Evolutionary conservation across 176 grass and related monocot genomes (phyloP), one percentile per base, ranked within the genome.

Genomic region (Dactylis glomerata): DNA sequence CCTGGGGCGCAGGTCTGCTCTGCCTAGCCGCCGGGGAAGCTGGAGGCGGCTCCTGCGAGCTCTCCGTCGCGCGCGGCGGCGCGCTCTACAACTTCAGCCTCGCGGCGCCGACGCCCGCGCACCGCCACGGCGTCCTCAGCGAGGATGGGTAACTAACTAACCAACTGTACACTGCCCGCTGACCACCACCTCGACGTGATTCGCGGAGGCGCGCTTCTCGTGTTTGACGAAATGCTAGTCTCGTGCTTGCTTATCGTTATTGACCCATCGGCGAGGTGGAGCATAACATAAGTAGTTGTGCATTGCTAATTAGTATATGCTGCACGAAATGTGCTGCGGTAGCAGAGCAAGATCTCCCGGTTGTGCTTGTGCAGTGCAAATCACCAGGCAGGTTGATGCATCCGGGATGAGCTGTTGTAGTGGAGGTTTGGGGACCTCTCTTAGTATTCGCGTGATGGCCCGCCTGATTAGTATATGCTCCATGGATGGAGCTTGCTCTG

Each of bases 81-180:
- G 76, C 67, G 63, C 62, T 96, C 54, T 98, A 92, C 80, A 91
- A 82, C 89, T 98, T 95, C 89, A 87, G 49, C 78, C 88, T 96
- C 84, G 81, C 93, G 16, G 82, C 89, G 76, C 93, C 86, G 55
- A 90, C 93, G 33, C 55, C 78, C 27, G 75, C 79, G 68, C 92
- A 92, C 75, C 92, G 79, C 61, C 95, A 98, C 84, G 95, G 92
- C 28, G 59, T 93, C 73, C 95, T 92, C 82, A 98, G 92, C 83
- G 91, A 98, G 86, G 95, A 98, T 58, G 91, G 93, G 96, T 95
- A 90, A 55, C 58, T 69, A 14, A 31, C 52, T 46, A 32, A 38
- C 37, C 51, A 17, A 27, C 55, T 66, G 36, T 6, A 12, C 31
- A 1, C 66, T 36, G 26, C 24, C 14, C 72, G 22, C 20, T 4